Evolutionary conservation across 2,329 filamentous ascomycete genomes (phyloP).

Genomic region (Penicillium sp.): DNA sequence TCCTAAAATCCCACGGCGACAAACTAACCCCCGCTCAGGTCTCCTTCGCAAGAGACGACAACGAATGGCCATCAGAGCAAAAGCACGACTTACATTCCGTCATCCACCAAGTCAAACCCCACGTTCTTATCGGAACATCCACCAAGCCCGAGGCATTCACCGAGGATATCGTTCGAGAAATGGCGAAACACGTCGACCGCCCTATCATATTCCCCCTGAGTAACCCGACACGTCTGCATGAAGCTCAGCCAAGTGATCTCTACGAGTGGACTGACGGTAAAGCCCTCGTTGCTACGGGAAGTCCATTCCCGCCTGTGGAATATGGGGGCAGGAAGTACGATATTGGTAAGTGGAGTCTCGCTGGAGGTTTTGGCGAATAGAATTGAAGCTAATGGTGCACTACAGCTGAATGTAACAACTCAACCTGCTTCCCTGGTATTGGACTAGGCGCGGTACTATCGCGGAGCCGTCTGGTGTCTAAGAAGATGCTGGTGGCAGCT

Average conservation of each 20-base stretch:
- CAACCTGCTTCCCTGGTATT: conserved; percentile 83
- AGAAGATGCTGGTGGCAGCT: conserved; percentile 82
- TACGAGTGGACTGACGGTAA: conserved; percentile 78
- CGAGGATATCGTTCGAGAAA: conserved; percentile 73
- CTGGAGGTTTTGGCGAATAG: too few relatives aligned
- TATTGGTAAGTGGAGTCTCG: conserved; percentile 52
- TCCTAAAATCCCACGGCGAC: conserved; percentile 67
- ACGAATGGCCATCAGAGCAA: conserved; percentile 65
- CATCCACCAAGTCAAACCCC: conserved; percentile 73
- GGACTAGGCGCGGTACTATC: conserved; percentile 78
- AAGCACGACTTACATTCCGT: conserved; percentile 68
- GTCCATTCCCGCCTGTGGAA: conserved; percentile 77
- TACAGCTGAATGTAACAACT: conserved; percentile 85
- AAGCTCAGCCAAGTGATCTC: conserved; percentile 78
- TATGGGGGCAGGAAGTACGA: conserved; percentile 61
- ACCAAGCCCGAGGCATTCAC: conserved; percentile 80
- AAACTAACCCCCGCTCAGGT: conserved; percentile 71
- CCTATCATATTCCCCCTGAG: conserved; percentile 84
- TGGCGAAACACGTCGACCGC: conserved; percentile 73
- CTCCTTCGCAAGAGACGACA: conserved; percentile 67
- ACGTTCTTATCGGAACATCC: conserved; percentile 83
- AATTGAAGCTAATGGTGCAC: neutral
- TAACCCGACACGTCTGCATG: conserved; percentile 83
- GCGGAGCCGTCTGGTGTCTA: conserved; percentile 69
- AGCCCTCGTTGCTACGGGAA: conserved; percentile 81